Evolutionary conservation across 176 grass and related monocot genomes (phyloP).

Genomic region (Zoysia pacifica): DNA sequence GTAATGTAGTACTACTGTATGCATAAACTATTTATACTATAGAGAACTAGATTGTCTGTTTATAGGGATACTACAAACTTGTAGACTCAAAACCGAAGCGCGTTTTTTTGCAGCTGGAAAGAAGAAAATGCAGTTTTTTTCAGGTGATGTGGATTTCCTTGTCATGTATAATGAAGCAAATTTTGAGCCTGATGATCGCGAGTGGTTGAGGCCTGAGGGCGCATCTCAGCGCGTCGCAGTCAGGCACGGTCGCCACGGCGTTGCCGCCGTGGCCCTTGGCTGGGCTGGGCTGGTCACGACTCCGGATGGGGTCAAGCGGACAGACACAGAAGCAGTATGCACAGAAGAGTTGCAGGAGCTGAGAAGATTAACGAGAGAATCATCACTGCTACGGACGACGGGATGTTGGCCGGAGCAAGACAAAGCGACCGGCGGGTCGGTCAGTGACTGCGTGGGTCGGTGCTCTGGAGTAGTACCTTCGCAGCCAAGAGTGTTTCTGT

Average conservation of each 20-base stretch:
- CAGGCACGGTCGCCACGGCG: too few relatives aligned
- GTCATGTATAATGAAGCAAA: neutral
- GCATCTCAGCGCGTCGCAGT: too few relatives aligned
- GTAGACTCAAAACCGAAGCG: neutral
- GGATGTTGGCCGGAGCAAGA: conserved; percentile 41
- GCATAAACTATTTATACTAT: conserved; percentile 11
- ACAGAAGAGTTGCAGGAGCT: neutral
- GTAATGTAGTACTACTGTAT: neutral
- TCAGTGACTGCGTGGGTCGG: conserved; percentile 24
- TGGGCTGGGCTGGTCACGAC: too few relatives aligned
- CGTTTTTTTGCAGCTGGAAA: neutral
- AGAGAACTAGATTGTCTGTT: conserved; percentile 3
- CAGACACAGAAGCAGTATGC: neutral
- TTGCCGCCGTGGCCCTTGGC: too few relatives aligned
- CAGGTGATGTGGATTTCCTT: neutral
- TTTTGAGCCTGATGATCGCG: neutral
- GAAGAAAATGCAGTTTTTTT: neutral
- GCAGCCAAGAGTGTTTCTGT: neutral
- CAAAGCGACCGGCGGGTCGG: conserved; percentile 30
- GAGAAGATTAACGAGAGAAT: neutral
- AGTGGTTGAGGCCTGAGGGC: neutral
- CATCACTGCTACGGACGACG: neutral
- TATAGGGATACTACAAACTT: neutral
- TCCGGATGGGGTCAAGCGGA: neutral
- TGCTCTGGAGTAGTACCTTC: conserved; percentile 32